Evolutionary conservation across 305 asterid genomes (phyloP), one percentile per base, ranked within the genome.

Genomic region (Fraxinus ornus): DNA sequence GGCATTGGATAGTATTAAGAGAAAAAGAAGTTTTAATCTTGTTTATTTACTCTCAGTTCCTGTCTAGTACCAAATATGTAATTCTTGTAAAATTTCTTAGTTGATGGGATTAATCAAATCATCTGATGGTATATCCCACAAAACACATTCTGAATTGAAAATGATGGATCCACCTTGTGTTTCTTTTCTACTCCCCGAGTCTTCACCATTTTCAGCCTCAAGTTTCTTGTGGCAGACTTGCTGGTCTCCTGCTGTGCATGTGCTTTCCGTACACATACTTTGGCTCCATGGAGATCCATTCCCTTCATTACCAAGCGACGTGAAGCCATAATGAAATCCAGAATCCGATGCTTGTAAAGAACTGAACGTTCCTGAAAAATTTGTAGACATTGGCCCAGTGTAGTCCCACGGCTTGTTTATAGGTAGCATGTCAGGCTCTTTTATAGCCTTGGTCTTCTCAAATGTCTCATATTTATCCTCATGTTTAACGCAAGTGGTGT

Each of bases 121-220:
- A 78, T 90, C 93, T 37, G 97, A 83, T 75, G 93, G 94, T 78
- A 97, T 86, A 85, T 97, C 97, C 98, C 99, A 94, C 83, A 97
- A 77, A 13, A 93, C 90, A 80, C 92, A 91, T 7, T 92, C 97
- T 1, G 97, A 82, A 78, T 81, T 89, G 85, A 92, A 94, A 76
- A 92, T 89, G 77, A 80, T 87, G n/a, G 90, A 81, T 52, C 84
- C 89, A 19, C 85, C 88, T 78, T 87, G 86, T 52, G 81, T 71
- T 49, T 88, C 92, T 83, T 91, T 87, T 75, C 87, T 89, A 21
- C 80, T 86, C 57, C 84, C 93, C 0, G 84, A 79, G 41, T 84
- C 91, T 49, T 82, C 89, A 12, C 77, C 91, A 36, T 86, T 87
- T 76, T 87, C 90, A 52, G 84, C 88, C 64, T 88, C 89, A 36